These are phyloP conservation scores for Russula emetica DNA, from an alignment of 768 basidiomycete genomes.

Conservation along the genomic window DNA sequence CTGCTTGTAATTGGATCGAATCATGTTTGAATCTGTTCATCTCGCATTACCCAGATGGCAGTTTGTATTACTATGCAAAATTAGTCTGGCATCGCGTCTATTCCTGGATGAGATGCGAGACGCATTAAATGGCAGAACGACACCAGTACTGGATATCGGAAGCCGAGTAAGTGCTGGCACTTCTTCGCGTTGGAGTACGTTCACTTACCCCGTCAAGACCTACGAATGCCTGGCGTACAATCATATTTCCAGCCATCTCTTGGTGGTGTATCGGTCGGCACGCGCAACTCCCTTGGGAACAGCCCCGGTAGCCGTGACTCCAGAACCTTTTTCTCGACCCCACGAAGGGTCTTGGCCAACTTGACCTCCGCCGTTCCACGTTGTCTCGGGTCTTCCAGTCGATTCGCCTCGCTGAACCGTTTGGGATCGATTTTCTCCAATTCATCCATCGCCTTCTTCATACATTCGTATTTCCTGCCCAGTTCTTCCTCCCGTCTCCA, in stretches of 20 bases:
- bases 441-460: slow-evolving; percentile 83
- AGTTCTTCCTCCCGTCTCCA: slow-evolving; percentile 65
- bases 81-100: neutral
- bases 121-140: neutral
- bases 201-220: slow-evolving; percentile 20
- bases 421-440: slow-evolving; percentile 53
- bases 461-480: slow-evolving; percentile 71
- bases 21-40: slow-evolving; percentile 15
- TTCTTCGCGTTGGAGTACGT: neutral
- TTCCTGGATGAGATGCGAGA: neutral
- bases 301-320: slow-evolving; percentile 77
- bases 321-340: slow-evolving; percentile 60
- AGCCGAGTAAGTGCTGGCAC: neutral
- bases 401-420: slow-evolving; percentile 69
- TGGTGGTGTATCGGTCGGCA: slow-evolving; percentile 83
- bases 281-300: slow-evolving; percentile 81
- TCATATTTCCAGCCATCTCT: slow-evolving; percentile 81
- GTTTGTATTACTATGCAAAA: slow-evolving; percentile 18
- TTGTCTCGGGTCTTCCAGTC: slow-evolving; percentile 66
- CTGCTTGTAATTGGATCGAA: neutral
- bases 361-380: slow-evolving; percentile 55
- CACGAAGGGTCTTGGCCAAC: slow-evolving; percentile 56
- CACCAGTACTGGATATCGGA: neutral
- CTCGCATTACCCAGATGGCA: slow-evolving; percentile 7
- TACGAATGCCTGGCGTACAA: slow-evolving; percentile 52